These are phyloP conservation scores for Pterula multifida DNA, from an alignment of 1,284 basidiomycete species.

Conservation along the genomic window DNA sequence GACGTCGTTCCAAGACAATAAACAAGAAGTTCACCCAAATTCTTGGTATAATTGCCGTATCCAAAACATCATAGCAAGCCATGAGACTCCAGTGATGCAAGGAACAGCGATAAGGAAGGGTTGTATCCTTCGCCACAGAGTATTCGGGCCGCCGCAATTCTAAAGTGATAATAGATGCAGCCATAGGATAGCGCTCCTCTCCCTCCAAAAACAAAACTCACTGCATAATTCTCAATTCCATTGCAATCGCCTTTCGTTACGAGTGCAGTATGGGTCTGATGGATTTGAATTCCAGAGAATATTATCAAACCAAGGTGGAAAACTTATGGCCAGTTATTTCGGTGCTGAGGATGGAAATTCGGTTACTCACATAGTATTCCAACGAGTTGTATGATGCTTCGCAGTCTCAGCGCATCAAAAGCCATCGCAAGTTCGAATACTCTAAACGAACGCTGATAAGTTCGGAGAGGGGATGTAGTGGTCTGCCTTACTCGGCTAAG, in stretches of 20 bases:
- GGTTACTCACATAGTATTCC: conserved; percentile 50
- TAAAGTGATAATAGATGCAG: conserved; percentile 20
- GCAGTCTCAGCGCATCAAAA: conserved; percentile 58
- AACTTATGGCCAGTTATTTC: conserved; percentile 30
- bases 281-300: conserved; percentile 62
- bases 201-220: conserved; percentile 14
- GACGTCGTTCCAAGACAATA: not conserved
- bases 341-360: conserved; percentile 1
- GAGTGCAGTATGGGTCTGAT: conserved; percentile 54
- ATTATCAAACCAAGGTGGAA: conserved; percentile 67
- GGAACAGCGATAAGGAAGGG: conserved; percentile 44
- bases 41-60: conserved; percentile 43
- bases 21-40: conserved; percentile 37
- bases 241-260: conserved; percentile 21
- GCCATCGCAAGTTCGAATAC: conserved; percentile 65
- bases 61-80: conserved; percentile 40
- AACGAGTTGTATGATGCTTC: conserved; percentile 66
- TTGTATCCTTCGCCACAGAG: conserved; percentile 28
- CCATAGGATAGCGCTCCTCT: conserved; percentile 2
- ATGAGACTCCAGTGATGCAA: conserved; percentile 37
- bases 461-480: not conserved
- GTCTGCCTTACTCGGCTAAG: conserved; percentile 53
- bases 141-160: conserved; percentile 32
- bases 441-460: conserved; percentile 21
- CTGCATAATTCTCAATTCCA: conserved; percentile 13